Percentiles rank a stretch among this genome's conserved stretches.
phyloP scores from a whole-genome alignment of 768 basidiomycete genomes.

The Asterophora parasitica region DNA sequence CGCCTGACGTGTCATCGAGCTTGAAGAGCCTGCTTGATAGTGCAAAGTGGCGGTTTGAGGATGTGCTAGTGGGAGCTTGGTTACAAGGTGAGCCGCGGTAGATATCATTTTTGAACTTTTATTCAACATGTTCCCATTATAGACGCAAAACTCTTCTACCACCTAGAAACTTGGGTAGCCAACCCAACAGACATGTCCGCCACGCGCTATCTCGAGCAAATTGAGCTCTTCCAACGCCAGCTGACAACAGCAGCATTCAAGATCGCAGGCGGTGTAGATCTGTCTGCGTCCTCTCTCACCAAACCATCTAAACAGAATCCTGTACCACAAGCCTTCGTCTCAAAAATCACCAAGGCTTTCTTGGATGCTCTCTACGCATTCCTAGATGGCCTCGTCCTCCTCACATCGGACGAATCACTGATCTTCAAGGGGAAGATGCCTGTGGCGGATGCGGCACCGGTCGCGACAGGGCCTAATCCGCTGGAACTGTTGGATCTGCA shows the following conservation, averaged over 20 bases:
- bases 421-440: conserved; percentile 36
- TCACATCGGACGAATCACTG: conserved; percentile 69
- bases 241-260: conserved; percentile 73
- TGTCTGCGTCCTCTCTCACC: conserved; percentile 42
- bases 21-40: conserved; percentile 76
- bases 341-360: conserved; percentile 80
- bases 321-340: conserved; percentile 57
- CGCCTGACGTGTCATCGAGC: conserved; percentile 62
- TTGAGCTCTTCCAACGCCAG: conserved; percentile 79
- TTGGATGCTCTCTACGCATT: conserved; percentile 82
- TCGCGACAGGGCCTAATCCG: conserved; percentile 39
- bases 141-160: conserved; percentile 83
- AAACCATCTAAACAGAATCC: conserved; percentile 55
- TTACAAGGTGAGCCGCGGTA: conserved; percentile 57
- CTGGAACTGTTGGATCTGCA: conserved; percentile 56
- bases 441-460: conserved; percentile 23
- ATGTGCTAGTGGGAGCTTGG: conserved; percentile 77
- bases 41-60: conserved; percentile 83
- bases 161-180: conserved; percentile 81
- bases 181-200: conserved; percentile 58
- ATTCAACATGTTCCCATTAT: conserved; percentile 1
- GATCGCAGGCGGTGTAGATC: conserved; percentile 72
- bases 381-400: conserved; percentile 77
- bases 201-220: conserved; percentile 70
- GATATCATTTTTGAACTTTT: not conserved